Percentiles rank a stretch among this genome's conserved stretches.
phyloP scores from a whole-genome alignment of 148 eudicot genomes.

The Euryodendron excelsum region DNA sequence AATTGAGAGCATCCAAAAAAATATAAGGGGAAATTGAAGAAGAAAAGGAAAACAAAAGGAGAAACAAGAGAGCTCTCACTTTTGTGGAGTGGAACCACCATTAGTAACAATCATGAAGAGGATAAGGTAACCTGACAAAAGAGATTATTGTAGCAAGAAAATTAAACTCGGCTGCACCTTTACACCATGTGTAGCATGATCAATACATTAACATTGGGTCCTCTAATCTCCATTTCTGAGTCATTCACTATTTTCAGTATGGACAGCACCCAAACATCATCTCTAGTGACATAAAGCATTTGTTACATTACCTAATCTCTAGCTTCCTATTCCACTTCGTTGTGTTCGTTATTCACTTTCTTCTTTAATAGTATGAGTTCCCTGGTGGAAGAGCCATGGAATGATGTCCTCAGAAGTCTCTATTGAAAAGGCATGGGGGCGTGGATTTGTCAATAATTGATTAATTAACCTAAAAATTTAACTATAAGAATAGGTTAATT shows the following conservation, averaged over 20 bases:
- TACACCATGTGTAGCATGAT: neutral
- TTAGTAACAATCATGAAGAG: slow-evolving; percentile 1
- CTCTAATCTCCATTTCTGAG: slow-evolving; percentile 11
- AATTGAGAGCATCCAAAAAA: slow-evolving; percentile 4
- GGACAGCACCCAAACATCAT: neutral
- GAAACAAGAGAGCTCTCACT: neutral
- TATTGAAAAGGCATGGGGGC: too few species aligned
- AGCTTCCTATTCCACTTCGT: neutral
- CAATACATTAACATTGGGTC: neutral
- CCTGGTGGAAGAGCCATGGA: neutral
- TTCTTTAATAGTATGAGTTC: neutral
- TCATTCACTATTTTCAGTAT: neutral
- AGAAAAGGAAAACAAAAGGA: neutral
- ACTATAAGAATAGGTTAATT: too few species aligned
- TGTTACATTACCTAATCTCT: neutral
- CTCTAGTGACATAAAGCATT: neutral
- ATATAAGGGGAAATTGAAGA: neutral
- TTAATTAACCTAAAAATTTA: too few species aligned
- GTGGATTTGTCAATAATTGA: too few species aligned
- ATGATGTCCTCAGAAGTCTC: neutral
- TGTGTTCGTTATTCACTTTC: neutral
- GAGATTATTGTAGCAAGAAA: neutral
- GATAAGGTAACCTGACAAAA: neutral
- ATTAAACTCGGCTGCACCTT: neutral
- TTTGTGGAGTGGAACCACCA: slow-evolving; percentile 9